Base-by-base conservation (phyloP, 2,329 filamentous ascomycete genomes). In the Paracoccidioides lutzii region DNA sequence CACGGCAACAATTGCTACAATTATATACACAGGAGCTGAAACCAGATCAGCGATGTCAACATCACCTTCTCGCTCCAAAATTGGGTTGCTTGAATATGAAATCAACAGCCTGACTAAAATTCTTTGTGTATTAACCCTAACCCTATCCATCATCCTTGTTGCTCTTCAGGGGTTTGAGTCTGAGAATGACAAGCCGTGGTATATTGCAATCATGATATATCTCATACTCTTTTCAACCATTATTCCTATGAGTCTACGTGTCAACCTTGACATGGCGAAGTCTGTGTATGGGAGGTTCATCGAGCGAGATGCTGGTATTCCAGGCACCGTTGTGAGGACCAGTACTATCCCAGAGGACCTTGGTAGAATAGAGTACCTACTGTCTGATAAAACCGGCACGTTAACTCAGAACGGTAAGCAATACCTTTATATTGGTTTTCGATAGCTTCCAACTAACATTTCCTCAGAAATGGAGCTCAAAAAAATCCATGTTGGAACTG, bases 201-300 rank as follows among this genome's bases (percentile, higher is more conserved):
- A 97, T 69, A 83, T 97, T 62, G 91, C 94, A 61, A 95, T 97
- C 64, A 93, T 95, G 83, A 85, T 91, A n/a, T 98, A 97, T 68
- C 75, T 98, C 60, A 94, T 98, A 58, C 77, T 98, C 0, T 98
- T 98, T 75, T 97, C 91, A n/a, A 97, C 91, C 0, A 98, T 98
- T 65, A 94, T 98, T 32, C 93, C 93, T 0, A 96, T 98, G 70
- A 95, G 90, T 72, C 76, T 98, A 62, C 86, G 93, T 52, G 93
- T 98, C 62, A 98, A 98, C 67, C 77, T 98, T 15, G 93, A 98
- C 67, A 85, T 98, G 81, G 94, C 91, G 42, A 98, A 98, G 72
- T 91, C 88, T 55, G 89, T 93, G 2, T 98, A 96, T 71, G 94
- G 90, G 7, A 88, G 86, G 74, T 95, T 96, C 66, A 98, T 98